Evolutionary conservation across 2,329 filamentous ascomycete genomes (phyloP).

Genomic region (Corinectria fuckeliana): DNA sequence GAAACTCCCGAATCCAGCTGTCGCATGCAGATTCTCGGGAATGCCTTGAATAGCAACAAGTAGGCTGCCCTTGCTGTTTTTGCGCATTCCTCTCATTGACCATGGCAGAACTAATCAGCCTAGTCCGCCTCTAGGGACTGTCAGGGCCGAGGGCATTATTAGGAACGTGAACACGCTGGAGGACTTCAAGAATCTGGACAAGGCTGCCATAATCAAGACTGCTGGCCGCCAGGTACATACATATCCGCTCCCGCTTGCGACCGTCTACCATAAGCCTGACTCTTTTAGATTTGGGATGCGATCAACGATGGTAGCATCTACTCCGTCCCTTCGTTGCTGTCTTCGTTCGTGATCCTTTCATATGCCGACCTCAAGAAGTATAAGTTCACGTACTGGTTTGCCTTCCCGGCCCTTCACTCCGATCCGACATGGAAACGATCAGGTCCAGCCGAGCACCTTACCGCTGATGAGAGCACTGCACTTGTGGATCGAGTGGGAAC

Average conservation of each 20-base stretch:
- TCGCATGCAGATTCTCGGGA: constrained; percentile 89
- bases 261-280: constrained; percentile 19
- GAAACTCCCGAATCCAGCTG: constrained; percentile 78
- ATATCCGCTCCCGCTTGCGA: background rate
- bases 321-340: constrained; percentile 88
- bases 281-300: constrained; percentile 88
- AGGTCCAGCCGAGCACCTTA: constrained; percentile 62
- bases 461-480: constrained; percentile 72
- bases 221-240: constrained; percentile 78
- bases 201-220: constrained; percentile 76
- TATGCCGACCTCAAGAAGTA: constrained; percentile 98
- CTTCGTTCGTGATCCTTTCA: constrained; percentile 87
- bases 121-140: constrained; percentile 73
- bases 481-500: constrained; percentile 85
- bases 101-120: constrained; percentile 38
- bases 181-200: constrained; percentile 86
- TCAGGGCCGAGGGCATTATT: constrained; percentile 90
- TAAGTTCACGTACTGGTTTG: constrained; percentile 98
- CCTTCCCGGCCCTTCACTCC: constrained; percentile 91
- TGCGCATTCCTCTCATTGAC: constrained; percentile 29
- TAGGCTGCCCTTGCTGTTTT: constrained; percentile 54
- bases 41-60: constrained; percentile 83
- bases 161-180: constrained; percentile 97
- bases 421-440: constrained; percentile 79
- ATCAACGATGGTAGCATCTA: constrained; percentile 97